These are phyloP conservation scores for Lentinula sp. DNA, from an alignment of 768 basidiomycete genomes.

Conservation along the genomic window DNA sequence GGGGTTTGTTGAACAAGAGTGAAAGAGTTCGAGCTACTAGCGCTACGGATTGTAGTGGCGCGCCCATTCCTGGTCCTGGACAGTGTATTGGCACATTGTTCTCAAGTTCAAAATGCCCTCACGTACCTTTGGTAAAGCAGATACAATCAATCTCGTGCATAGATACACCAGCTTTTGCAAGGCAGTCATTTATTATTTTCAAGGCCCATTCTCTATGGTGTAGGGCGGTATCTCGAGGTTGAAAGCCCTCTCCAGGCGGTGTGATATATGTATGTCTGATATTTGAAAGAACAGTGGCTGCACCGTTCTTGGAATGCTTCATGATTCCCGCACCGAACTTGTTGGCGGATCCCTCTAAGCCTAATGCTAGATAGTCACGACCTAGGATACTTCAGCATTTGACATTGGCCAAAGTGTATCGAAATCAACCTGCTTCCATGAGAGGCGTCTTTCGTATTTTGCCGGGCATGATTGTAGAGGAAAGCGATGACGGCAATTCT, in stretches of 20 bases:
- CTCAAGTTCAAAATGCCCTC: background rate
- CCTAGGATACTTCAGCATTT: slow-evolving; percentile 21
- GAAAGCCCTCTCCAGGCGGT: slow-evolving; percentile 95
- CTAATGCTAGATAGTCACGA: slow-evolving; percentile 77
- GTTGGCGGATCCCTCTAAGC: slow-evolving; percentile 97
- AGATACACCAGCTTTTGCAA: slow-evolving; percentile 59
- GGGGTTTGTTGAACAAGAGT: slow-evolving; percentile 81
- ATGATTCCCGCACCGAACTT: slow-evolving; percentile 95
- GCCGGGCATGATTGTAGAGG: slow-evolving; percentile 12
- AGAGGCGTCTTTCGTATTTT: slow-evolving; percentile 13
- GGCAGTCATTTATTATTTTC: slow-evolving; percentile 71
- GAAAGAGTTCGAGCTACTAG: slow-evolving; percentile 89
- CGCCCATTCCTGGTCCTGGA: slow-evolving; percentile 98
- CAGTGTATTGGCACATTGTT: background rate
- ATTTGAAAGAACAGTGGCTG: slow-evolving; percentile 79
- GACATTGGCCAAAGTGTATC: background rate
- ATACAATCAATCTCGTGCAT: slow-evolving; percentile 88
- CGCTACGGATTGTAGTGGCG: slow-evolving; percentile 91
- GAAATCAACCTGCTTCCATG: slow-evolving; percentile 14
- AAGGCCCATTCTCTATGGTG: slow-evolving; percentile 95
- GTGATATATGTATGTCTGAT: slow-evolving; percentile 98
- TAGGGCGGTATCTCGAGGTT: slow-evolving; percentile 90
- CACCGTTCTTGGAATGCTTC: slow-evolving; percentile 69
- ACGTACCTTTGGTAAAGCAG: slow-evolving; percentile 90
- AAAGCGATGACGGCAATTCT: background rate